Base-by-base conservation (phyloP, 306 rosid species). In the Quercus variabilis region DNA sequence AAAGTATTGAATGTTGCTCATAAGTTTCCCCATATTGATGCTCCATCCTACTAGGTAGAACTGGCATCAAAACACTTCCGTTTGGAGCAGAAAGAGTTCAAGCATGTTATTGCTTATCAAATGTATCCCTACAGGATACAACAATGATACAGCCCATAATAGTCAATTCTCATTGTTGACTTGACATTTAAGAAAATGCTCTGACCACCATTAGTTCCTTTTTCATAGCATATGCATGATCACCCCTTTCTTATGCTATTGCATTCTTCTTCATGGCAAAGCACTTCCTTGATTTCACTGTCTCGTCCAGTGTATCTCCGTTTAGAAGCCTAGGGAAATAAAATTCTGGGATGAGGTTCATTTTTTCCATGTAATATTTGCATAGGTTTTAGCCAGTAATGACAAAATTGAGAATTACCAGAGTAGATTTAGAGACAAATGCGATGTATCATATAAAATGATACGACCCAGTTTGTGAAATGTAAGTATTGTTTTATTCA, bases 231-330 rank as follows among this genome's bases (percentile, higher is more conserved):
- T 59, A 26, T n/a, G 13, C 65, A 14, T 59, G 31, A 59, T 59
- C 65, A 59, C 31, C 65, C 30, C 65, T 49, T 49, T 49, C 54
- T 12, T 49, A 59, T 59, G 65, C 30, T 23, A 59, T 59, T 20
- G 15, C 17, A 11, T 21, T 65, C 17, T 55, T 43, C 57, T 49
- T 69, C 26, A 46, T 73, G 15, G 69, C 70, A 46, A 10, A 62
- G 70, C 59, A 7, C 17, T 51, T 54, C 15, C 57, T 51, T 52
- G 77, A 60, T 69, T 74, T 76, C 81, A 56, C 38, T 62, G 58
- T 68, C 77, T 31, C 0, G 1, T 59, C 31, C 23, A 26, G 65
- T 1, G 15, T 58, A 21, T 58, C 23, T n/a, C 14, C 65, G 21
- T 58, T 8, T 8, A 59, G 28, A 59, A 21, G 65, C 65, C 31